Evolutionary conservation across 2,329 filamentous ascomycete genomes (phyloP).

Genomic region (Botrytis fabae): DNA sequence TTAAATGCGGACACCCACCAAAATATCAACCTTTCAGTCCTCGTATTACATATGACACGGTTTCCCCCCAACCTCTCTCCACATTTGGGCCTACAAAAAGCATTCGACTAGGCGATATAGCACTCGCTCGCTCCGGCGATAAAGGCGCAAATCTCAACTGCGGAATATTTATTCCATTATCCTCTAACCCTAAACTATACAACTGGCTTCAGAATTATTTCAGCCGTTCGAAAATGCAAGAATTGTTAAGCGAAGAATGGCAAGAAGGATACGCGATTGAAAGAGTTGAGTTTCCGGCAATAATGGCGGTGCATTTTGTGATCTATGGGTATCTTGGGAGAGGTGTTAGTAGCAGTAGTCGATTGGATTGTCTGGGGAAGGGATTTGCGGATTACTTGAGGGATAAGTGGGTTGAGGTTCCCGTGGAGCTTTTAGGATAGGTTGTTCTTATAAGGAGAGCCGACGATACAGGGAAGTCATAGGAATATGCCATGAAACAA

Average conservation of each 20-base stretch:
- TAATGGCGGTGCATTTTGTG: neutral
- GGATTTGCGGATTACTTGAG: neutral
- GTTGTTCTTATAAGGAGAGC: neutral
- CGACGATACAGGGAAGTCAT: neutral
- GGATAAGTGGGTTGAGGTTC: slow-evolving; percentile 3
- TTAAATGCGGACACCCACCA: neutral
- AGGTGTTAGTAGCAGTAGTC: neutral
- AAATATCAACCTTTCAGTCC: neutral
- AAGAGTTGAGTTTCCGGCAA: neutral
- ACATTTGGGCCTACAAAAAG: neutral
- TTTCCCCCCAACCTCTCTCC: neutral
- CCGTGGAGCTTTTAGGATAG: neutral
- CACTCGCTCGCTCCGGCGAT: neutral
- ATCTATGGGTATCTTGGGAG: neutral
- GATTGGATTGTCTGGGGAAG: neutral
- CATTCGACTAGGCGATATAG: neutral
- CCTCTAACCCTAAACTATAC: neutral
- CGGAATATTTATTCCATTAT: neutral
- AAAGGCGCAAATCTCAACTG: neutral
- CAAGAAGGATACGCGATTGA: neutral
- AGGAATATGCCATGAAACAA: neutral
- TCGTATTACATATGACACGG: neutral
- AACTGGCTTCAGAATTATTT: neutral
- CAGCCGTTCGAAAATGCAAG: neutral
- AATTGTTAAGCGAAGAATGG: neutral